Evolutionary conservation across 768 basidiomycete species (phyloP), one percentile per base, ranked within the genome.

Genomic region (Hygrocybe coccinea): DNA sequence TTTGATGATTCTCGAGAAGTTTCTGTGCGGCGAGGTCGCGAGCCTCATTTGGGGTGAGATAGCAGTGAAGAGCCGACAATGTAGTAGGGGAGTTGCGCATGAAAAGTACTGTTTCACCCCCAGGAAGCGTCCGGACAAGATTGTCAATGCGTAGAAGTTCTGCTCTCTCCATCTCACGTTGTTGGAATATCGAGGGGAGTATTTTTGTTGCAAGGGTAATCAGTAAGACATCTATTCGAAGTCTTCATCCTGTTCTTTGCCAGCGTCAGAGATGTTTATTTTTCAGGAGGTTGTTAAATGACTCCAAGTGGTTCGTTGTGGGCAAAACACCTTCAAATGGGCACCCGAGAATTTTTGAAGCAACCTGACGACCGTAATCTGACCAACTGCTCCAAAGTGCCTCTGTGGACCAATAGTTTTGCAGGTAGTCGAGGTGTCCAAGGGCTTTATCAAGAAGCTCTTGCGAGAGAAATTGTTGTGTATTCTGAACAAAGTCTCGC

Each of bases 271-370:
- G 21, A 43, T 72, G 58, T 37, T 67, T 70, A 1, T 57, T 46
- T 58, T 76, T 74, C 2, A 75, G 56, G 9, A 67, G 37, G 5
- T 64, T 57, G 47, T 76, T 75, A 60, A 76, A 74, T 2, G 69
- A 67, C 57, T 76, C 71, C 9, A 76, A 64, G 52, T 75, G 73
- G 45, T 76, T 76, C 19, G 72, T 75, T 7, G 74, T 76, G 0
- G 70, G 61, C 6, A 74, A 25, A 4, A 76, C 64, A 2, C 60
- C 64, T 1, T 71, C 66, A 15, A 74, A 44, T 1, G 56, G 35
- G 10, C 57, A 43, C 0, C 52, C 50, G 3, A 74, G 43, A 0
- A 60, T 47, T 3, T 37, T 24, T 0, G 72, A 68, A 12, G 72
- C 73, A 7, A 52, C 34, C 2, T 43, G 15, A 1, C 68, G 66